A percentile compares a stretch with the other conserved stretches of the same genome.
phyloP scores from a whole-genome alignment of 1,139 yeast species.

The Pichia sp. region DNA sequence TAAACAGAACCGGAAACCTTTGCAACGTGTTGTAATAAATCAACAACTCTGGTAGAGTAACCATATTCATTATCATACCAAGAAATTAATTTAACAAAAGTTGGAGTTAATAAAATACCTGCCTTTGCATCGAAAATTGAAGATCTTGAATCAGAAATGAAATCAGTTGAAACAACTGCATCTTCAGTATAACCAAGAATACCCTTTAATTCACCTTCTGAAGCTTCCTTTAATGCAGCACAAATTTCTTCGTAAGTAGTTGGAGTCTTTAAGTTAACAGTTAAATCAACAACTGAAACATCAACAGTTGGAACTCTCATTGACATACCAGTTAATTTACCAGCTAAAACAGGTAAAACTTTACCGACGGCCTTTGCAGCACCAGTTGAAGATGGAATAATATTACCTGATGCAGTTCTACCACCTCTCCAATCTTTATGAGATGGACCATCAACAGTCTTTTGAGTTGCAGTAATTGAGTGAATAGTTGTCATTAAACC shows the following conservation, averaged over 20 bases:
- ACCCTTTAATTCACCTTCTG: conserved; percentile 70
- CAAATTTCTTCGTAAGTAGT: conserved; percentile 76
- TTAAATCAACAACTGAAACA: conserved; percentile 74
- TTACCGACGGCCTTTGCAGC: conserved; percentile 92
- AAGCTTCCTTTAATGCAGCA: conserved; percentile 60
- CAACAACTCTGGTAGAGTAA: conserved; percentile 88
- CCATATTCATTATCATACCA: conserved; percentile 92
- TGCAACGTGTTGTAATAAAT: conserved; percentile 75
- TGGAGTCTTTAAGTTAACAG: conserved; percentile 62
- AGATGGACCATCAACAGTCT: conserved; percentile 90
- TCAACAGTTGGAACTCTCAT: conserved; percentile 87
- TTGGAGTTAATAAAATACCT: conserved; percentile 80
- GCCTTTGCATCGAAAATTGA: conserved; percentile 82
- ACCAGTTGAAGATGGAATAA: conserved; percentile 86
- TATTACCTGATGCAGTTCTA: conserved; percentile 88
- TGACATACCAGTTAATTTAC: conserved; percentile 86
- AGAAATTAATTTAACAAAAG: conserved; percentile 76
- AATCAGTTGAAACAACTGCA: conserved; percentile 80
- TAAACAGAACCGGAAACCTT: conserved; percentile 24
- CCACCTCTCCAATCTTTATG: conserved; percentile 97
- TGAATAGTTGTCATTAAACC: conserved; percentile 90
- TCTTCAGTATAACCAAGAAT: conserved; percentile 79
- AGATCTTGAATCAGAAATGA: conserved; percentile 69
- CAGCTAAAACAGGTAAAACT: conserved; percentile 80
- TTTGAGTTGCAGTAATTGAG: conserved; percentile 85